Evolutionary conservation across 2,329 filamentous ascomycete species (phyloP), one percentile per base, ranked within the genome.

Genomic region (Paecilomyces sp.): DNA sequence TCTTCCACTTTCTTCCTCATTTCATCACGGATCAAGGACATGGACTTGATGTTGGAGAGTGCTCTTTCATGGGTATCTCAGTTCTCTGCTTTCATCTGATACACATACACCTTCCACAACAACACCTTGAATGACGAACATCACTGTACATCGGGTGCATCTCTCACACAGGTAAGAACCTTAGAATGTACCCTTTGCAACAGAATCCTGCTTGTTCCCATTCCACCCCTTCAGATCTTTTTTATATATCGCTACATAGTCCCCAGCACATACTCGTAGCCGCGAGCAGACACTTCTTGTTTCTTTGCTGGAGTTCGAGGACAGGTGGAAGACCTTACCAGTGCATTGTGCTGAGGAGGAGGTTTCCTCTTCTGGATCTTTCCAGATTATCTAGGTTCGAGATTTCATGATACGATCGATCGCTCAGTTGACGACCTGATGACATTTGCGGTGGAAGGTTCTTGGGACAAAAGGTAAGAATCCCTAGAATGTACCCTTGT

Each of bases 261-360:
- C 8, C n/a, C 3, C 41, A 18, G 41, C n/a, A 18, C n/a, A 47
- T 7, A 7, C 41, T 18, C 18, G 41, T 18, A 47, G 15, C n/a
- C 18, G n/a, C 41, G 41, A 47, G 18, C 41, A 22, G 41, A 18
- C n/a, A 7, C n/a, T 18, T 18, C 41, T 18, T 22, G 41, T 47
- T 41, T 47, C 41, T 18, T 47, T 47, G 41, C n/a, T 2, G 41
- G 41, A 47, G 41, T 47, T 57, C 41, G 25, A 56, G 30, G 41
- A 34, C 8, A 47, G 58, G 58, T 59, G 58, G 58, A 59, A 59
- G 58, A 57, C 28, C 58, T 59, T 59, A 36, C 58, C 41, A 59
- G 55, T 50, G 15, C 25, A 55, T 30, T 59, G 57, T 59, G 57
- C 57, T 59, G 41, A 47, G 36, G 41, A 47, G n/a, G 41, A 41